phyloP scores from a whole-genome alignment of 495 filamentous ascomycete genomes.

The Monascus purpureus region DNA sequence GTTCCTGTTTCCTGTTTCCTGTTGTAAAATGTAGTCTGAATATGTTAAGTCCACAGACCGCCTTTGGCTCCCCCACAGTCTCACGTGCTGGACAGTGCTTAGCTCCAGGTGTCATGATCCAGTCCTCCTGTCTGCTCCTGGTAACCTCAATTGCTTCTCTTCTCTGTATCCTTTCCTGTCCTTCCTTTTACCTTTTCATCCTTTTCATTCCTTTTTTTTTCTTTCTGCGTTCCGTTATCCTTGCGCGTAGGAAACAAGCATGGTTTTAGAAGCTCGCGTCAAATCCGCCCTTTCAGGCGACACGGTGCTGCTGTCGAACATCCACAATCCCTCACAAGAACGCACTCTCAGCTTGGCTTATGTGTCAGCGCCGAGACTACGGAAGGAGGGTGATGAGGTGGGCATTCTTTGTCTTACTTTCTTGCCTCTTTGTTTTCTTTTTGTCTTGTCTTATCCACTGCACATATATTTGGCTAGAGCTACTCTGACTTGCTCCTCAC shows the following conservation, averaged over 20 bases:
- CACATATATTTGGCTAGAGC: no score
- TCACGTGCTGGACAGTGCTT: no score
- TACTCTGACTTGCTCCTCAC: slow-evolving; percentile 1
- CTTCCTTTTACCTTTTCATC: slow-evolving; percentile 4
- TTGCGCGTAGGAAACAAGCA: slow-evolving; percentile 8
- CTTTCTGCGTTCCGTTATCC: no score
- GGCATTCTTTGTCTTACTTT: slow-evolving; percentile 5
- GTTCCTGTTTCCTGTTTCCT: no score
- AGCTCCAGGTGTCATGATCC: no score
- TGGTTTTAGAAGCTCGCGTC: slow-evolving; percentile 59
- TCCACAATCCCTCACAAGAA: slow-evolving; percentile 62
- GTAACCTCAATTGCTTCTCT: slow-evolving; percentile 4
- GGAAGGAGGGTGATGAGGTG: slow-evolving; percentile 82
- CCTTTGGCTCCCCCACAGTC: no score
- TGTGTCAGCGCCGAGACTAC: slow-evolving; percentile 74
- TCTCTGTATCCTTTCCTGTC: slow-evolving; percentile 6
- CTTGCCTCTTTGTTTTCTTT: slow-evolving; percentile 2
- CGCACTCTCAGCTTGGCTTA: slow-evolving; percentile 79
- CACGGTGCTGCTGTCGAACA: slow-evolving; percentile 65
- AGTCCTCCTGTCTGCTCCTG: no score
- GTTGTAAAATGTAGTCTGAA: no score
- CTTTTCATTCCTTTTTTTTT: no score
- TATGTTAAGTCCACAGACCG: no score
- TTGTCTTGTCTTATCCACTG: background rate
- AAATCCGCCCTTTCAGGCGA: slow-evolving; percentile 91